These are phyloP conservation scores for Ophiocordyceps camponoti-rufipedis DNA, from an alignment of 2,329 filamentous ascomycete genomes.

Conservation along the genomic window DNA sequence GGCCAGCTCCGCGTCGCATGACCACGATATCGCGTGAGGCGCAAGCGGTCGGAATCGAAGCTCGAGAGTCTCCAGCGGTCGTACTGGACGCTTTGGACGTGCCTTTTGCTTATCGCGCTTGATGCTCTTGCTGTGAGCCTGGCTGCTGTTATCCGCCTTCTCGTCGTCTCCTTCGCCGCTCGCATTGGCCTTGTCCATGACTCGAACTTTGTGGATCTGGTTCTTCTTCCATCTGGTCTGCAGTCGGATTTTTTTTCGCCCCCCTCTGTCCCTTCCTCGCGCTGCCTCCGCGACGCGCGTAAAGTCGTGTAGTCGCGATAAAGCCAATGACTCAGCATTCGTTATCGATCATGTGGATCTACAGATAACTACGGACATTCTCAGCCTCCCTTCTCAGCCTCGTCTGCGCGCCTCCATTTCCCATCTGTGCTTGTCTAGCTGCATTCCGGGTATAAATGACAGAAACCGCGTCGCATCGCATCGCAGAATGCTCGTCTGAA, in stretches of 20 bases:
- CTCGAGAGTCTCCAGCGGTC: constrained; percentile 27
- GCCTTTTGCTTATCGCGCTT: background rate
- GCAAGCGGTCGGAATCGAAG: constrained; percentile 25
- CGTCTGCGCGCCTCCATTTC: background rate
- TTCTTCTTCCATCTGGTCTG: background rate
- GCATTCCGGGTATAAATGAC: background rate
- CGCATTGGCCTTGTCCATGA: background rate
- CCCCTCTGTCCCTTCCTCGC: no score
- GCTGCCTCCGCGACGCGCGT: no score
- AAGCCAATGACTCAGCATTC: background rate
- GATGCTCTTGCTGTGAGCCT: background rate
- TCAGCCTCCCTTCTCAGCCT: no score
- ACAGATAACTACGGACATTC: no score
- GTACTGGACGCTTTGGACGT: constrained; percentile 12
- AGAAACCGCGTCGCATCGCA: background rate
- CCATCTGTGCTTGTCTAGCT: background rate
- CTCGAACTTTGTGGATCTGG: background rate
- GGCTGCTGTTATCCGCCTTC: background rate
- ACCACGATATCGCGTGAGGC: constrained; percentile 28
- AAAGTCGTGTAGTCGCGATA: background rate
- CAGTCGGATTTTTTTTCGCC: no score
- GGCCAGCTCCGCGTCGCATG: constrained; percentile 37
- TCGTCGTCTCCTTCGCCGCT: background rate
- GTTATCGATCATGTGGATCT: background rate
- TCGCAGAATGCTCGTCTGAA: background rate